Percentiles rank a stretch among this genome's conserved stretches.
Conservation (phyloP, 2,329 filamentous ascomycete genomes). For the Raffaelea deltoideospora region DNA sequence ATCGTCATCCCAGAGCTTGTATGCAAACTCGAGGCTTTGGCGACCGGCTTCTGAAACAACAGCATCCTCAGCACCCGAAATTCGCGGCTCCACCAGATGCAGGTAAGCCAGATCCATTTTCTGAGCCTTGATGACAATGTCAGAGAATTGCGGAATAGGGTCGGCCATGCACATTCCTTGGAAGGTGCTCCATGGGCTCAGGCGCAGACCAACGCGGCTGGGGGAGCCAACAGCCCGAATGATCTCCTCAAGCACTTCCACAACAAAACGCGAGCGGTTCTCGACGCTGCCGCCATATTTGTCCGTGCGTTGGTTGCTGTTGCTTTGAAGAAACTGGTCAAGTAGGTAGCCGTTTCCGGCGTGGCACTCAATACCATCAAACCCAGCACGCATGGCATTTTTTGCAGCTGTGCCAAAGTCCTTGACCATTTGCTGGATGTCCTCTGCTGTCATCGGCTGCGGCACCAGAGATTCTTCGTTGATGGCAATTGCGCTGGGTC, state of each 20-base stretch:
- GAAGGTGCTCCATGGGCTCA: slow-evolving; percentile 40
- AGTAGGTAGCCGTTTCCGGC: slow-evolving; percentile 24
- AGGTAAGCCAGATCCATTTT: slow-evolving; percentile 34
- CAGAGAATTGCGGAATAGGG: slow-evolving; percentile 39
- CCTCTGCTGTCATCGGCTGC: slow-evolving; percentile 24
- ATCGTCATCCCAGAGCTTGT: slow-evolving; percentile 13
- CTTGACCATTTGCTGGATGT: slow-evolving; percentile 20
- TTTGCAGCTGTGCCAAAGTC: slow-evolving; percentile 18
- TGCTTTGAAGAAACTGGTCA: slow-evolving; percentile 40
- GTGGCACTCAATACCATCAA: slow-evolving; percentile 27
- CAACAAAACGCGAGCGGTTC: slow-evolving; percentile 33
- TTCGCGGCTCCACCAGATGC: slow-evolving; percentile 40
- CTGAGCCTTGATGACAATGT: slow-evolving; percentile 33
- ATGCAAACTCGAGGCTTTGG: slow-evolving; percentile 15
- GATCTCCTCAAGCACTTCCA: slow-evolving; percentile 37
- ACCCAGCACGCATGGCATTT: slow-evolving; percentile 37
- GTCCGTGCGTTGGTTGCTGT: slow-evolving; percentile 37
- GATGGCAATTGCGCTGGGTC: slow-evolving; percentile 24
- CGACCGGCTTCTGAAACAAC: slow-evolving; percentile 17
- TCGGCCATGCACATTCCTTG: slow-evolving; percentile 45
- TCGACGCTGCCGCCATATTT: slow-evolving; percentile 38
- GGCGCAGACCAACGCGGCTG: slow-evolving; percentile 31
- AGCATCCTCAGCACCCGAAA: slow-evolving; percentile 9
- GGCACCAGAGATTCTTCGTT: slow-evolving; percentile 21
- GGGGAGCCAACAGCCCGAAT: slow-evolving; percentile 30